phyloP scores from a whole-genome alignment of 139 green algal genomes.

The Pseudopediastrum boryanum region DNA sequence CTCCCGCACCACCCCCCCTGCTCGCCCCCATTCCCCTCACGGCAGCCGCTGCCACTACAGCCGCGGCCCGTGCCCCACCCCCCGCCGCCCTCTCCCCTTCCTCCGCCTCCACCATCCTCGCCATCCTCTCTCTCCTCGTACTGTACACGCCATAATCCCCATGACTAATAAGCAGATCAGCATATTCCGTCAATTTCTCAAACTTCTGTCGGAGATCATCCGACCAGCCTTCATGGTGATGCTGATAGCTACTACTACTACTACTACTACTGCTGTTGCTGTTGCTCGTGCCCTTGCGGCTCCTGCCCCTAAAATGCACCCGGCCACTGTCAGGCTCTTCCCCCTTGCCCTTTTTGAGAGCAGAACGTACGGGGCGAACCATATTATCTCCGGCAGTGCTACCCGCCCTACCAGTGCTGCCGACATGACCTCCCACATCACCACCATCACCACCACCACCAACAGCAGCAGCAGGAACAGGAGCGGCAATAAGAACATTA shows the following conservation, averaged over 20 bases:
- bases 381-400: background rate
- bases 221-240: background rate
- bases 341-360: too few relatives aligned
- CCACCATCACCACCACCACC: too few relatives aligned
- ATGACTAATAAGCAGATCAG: slow-evolving; percentile 49
- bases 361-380: too few relatives aligned
- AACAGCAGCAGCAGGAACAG: background rate
- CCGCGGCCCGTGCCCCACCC: background rate
- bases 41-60: background rate
- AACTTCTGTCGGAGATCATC: slow-evolving; percentile 36
- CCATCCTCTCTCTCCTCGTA: slow-evolving; percentile 1
- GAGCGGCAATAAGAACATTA: background rate
- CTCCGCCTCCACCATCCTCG: slow-evolving; percentile 1
- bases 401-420: too few relatives aligned
- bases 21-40: background rate
- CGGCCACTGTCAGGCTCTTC: background rate
- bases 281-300: background rate
- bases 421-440: too few relatives aligned
- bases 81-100: background rate
- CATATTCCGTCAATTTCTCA: slow-evolving; percentile 54
- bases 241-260: slow-evolving; percentile 4
- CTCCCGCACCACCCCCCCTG: background rate
- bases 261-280: background rate
- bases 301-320: background rate
- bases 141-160: slow-evolving; percentile 54